Percentiles rank a stretch among this genome's conserved stretches.
Conservation (phyloP, 257 asterid genomes). For the Fraxinus quadrangulata region DNA sequence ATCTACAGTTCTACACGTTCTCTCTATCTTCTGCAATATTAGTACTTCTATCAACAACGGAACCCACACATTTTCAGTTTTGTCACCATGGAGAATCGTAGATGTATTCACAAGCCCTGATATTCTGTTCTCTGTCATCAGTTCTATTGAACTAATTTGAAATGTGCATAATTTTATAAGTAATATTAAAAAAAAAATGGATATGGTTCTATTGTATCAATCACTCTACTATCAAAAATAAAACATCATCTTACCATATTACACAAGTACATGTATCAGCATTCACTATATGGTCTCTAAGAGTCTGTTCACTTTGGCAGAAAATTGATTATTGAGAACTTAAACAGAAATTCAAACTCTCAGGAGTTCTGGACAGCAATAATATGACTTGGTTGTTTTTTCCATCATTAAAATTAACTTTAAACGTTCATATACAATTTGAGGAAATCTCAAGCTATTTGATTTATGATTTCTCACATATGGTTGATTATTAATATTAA, state of each 20-base stretch:
- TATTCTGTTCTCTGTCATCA: background rate
- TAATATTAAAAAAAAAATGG: background rate
- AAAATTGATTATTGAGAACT: background rate
- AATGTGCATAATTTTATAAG: background rate
- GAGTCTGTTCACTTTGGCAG: conserved; percentile 14
- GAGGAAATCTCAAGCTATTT: conserved; percentile 4
- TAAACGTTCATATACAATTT: conserved; percentile 9
- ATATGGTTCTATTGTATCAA: background rate
- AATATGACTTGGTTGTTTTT: background rate
- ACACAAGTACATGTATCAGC: background rate
- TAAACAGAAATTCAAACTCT: background rate
- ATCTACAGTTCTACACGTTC: background rate
- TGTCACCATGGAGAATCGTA: conserved; percentile 9
- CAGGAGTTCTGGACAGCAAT: background rate
- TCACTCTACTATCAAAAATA: background rate
- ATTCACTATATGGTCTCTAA: conserved; percentile 1
- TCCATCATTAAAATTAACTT: background rate
- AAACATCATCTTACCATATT: background rate
- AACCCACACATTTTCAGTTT: conserved; percentile 1
- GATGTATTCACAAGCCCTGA: background rate
- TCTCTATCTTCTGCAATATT: background rate
- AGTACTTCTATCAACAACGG: background rate
- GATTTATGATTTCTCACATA: background rate
- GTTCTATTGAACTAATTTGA: background rate
- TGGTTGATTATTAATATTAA: conserved; percentile 18